A percentile compares a stretch with the other conserved stretches of the same genome.
Evolutionary conservation across 805 yeast species (phyloP).

Genomic region (Tanozyma kutaoensis): DNA sequence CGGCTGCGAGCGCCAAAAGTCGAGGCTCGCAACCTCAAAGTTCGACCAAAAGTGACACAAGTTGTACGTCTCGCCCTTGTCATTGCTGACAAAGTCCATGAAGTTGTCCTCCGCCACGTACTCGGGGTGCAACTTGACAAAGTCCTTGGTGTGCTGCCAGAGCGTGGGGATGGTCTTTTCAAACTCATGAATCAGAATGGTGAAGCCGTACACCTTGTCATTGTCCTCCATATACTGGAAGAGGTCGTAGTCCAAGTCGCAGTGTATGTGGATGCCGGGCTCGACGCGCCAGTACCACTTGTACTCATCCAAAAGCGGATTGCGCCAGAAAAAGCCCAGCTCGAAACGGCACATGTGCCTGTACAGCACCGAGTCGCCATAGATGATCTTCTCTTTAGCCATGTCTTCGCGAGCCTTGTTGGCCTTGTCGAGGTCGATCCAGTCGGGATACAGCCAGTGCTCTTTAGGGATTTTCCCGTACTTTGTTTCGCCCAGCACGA

Average conservation of each 20-base stretch:
- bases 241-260: conserved; percentile 13
- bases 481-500: conserved; percentile 9
- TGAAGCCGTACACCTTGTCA: conserved; percentile 11
- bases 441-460: conserved; percentile 9
- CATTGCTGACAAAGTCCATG: conserved; percentile 7
- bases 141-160: conserved; percentile 9
- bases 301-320: conserved; percentile 9
- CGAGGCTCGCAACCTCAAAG: conserved; percentile 63
- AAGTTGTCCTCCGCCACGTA: conserved; percentile 6
- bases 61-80: conserved; percentile 8
- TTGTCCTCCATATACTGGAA: conserved; percentile 11
- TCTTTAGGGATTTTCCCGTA: conserved; percentile 9
- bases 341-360: conserved; percentile 11
- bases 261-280: conserved; percentile 9
- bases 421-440: conserved; percentile 14
- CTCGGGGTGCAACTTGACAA: conserved; percentile 1
- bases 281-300: conserved; percentile 16
- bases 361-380: conserved; percentile 9
- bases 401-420: conserved; percentile 10
- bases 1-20: conserved; percentile 45
- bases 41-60: conserved; percentile 42
- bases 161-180: conserved; percentile 9
- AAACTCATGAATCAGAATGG: conserved; percentile 10
- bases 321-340: conserved; percentile 10
- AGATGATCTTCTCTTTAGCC: conserved; percentile 15